These are phyloP conservation scores for Alternaria tenuissima DNA, from an alignment of 2,329 filamentous ascomycete species.

Conservation along the genomic window DNA sequence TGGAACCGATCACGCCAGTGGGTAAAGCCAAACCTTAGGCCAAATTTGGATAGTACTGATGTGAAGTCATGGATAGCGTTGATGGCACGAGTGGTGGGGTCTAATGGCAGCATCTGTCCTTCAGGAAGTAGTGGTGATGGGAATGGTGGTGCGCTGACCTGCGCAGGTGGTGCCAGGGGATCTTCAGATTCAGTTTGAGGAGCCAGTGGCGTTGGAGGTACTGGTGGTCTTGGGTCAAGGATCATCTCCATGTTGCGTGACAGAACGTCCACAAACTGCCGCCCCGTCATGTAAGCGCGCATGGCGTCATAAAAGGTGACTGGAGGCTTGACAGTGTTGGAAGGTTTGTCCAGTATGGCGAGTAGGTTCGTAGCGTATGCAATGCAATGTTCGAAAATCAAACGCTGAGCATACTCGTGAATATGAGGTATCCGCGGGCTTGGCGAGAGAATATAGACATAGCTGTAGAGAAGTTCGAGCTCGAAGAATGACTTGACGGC, in stretches of 20 bases:
- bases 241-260: slow-evolving; percentile 61
- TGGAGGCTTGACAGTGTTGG: slow-evolving; percentile 67
- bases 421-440: slow-evolving; percentile 76
- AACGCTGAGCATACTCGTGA: slow-evolving; percentile 76
- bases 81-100: slow-evolving; percentile 53
- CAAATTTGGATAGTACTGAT: slow-evolving; percentile 56
- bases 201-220: slow-evolving; percentile 49
- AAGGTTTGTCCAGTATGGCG: slow-evolving; percentile 65
- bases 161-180: slow-evolving; percentile 45
- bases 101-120: slow-evolving; percentile 35
- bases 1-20: slow-evolving; percentile 61
- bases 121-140: slow-evolving; percentile 39
- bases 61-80: slow-evolving; percentile 59
- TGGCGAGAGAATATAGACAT: slow-evolving; percentile 86
- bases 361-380: slow-evolving; percentile 81
- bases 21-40: slow-evolving; percentile 59
- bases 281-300: slow-evolving; percentile 76
- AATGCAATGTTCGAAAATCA: slow-evolving; percentile 87
- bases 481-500: slow-evolving; percentile 80
- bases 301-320: slow-evolving; percentile 89
- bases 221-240: slow-evolving; percentile 52
- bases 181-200: slow-evolving; percentile 42
- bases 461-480: slow-evolving; percentile 88
- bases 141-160: slow-evolving; percentile 43
- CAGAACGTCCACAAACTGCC: slow-evolving; percentile 65